Evolutionary conservation across 1,139 yeast genomes (phyloP), one percentile per base, ranked within the genome.

Genomic region (Geotrichum klebahnii): DNA sequence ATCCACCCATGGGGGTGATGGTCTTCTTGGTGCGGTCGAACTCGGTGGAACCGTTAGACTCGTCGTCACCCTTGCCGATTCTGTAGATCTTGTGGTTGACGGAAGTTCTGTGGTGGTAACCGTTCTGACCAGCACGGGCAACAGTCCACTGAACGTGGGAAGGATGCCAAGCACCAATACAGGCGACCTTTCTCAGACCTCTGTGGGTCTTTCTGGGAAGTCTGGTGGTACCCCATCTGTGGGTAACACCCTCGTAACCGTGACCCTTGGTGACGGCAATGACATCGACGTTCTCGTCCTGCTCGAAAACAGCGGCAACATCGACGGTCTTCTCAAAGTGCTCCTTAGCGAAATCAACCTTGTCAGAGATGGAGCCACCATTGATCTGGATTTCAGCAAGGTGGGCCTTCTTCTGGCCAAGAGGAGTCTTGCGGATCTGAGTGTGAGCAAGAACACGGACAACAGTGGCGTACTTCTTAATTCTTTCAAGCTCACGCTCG

Each of bases 91-190:
- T 92, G 95, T 94, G 98, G 96, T 92, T 94, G 77, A 90, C 85
- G 63, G 98, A 92, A 71, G 98, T 92, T 86, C 99, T 90, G 94
- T 89, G 96, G 81, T 92, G 98, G 96, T 86, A 92, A 88, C 99
- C 99, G 82, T 84, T 88, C 83, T 92, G 98, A 92, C 99, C 99
- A 70, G 98, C 97, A 81, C 99, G 89, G 70, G 98, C 97, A 78
- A 92, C 98, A 73, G 97, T 86, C 95, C 95, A 92, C 79, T 83
- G 80, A 73, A 92, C 99, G 81, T 92, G 96, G 79, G 96, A 85
- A 78, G 98, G 98, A 82, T 92, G 98, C 99, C 99, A 92, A 74
- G 99, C 97, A 84, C 99, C 99, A 73, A 92, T 94, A 89, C 99
- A 92, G 74, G 98, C 99, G 78, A 92, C 98, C 89, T 94, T 94